phyloP scores from a whole-genome alignment of 257 asterid genomes.

The Phtheirospermum japonicum region DNA sequence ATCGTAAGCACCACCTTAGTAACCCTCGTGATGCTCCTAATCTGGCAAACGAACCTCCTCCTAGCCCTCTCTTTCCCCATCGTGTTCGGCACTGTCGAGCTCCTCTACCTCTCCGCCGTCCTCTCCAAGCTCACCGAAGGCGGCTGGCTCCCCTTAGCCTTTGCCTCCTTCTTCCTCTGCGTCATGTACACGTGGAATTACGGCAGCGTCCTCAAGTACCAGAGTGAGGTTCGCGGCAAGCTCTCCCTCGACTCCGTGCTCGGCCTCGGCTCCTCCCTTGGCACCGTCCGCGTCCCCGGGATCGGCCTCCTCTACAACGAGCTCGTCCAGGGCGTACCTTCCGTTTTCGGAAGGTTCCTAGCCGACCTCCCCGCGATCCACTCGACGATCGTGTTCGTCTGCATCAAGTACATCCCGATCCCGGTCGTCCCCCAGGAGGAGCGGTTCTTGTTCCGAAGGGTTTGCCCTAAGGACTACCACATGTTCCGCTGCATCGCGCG shows the following conservation, averaged over 20 bases:
- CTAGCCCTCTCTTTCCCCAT: constrained; percentile 68
- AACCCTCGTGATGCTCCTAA: constrained; percentile 86
- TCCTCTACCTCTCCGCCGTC: constrained; percentile 77
- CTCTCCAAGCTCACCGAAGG: constrained; percentile 81
- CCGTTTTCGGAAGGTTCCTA: constrained; percentile 73
- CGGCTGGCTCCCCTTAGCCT: constrained; percentile 95
- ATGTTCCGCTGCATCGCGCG: constrained; percentile 93
- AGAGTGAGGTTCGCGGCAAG: constrained; percentile 71
- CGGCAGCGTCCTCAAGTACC: constrained; percentile 85
- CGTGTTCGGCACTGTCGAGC: constrained; percentile 72
- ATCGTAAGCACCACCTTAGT: constrained; percentile 79
- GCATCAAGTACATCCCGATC: constrained; percentile 83
- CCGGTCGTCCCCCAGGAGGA: constrained; percentile 94
- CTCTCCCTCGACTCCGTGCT: constrained; percentile 77
- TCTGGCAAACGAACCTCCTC: constrained; percentile 77
- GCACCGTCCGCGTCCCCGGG: constrained; percentile 84
- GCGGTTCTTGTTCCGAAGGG: constrained; percentile 73
- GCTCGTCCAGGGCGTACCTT: constrained; percentile 87
- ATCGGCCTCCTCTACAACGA: constrained; percentile 87
- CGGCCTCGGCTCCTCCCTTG: constrained; percentile 79
- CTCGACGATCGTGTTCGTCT: constrained; percentile 73
- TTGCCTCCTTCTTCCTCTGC: constrained; percentile 72
- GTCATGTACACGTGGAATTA: constrained; percentile 92
- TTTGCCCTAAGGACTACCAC: constrained; percentile 87
- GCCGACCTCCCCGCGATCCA: constrained; percentile 91